A percentile compares a stretch with the other conserved stretches of the same genome.
Evolutionary conservation across 805 yeast genomes (phyloP).

Genomic region (Saccharomyces cerevisiae): DNA sequence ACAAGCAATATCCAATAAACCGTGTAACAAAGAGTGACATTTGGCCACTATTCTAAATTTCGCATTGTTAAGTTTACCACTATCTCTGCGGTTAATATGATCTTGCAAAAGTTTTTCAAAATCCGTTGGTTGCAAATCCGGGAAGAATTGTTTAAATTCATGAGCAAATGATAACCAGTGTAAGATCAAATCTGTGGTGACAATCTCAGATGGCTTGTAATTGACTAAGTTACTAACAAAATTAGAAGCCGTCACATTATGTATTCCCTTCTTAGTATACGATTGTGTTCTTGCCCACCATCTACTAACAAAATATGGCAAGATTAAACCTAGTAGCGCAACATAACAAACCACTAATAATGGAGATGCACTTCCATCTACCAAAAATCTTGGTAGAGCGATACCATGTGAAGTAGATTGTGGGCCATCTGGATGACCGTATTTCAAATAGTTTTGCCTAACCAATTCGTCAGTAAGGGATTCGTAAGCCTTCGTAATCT

Average conservation of each 20-base stretch:
- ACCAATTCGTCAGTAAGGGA: conserved; percentile 86
- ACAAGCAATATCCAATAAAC: conserved; percentile 73
- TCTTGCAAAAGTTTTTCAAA: conserved; percentile 45
- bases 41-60: conserved; percentile 53
- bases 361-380: conserved; percentile 72
- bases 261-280: conserved; percentile 75
- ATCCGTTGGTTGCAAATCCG: conserved; percentile 37
- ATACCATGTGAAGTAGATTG: conserved; percentile 86
- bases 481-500: conserved; percentile 85
- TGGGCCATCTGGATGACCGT: conserved; percentile 98
- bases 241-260: conserved; percentile 71
- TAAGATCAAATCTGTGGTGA: conserved; percentile 49
- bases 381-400: conserved; percentile 85
- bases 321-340: conserved; percentile 60
- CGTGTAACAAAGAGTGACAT: conserved; percentile 56
- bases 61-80: conserved; percentile 30
- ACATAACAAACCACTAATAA: conserved; percentile 59
- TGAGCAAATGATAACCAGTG: conserved; percentile 55
- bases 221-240: conserved; percentile 69
- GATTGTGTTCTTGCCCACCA: conserved; percentile 88
- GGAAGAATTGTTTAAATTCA: conserved; percentile 47
- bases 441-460: conserved; percentile 71
- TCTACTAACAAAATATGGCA: conserved; percentile 71
- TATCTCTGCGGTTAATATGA: conserved; percentile 48
- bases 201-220: conserved; percentile 56